Evolutionary conservation across 208 protist species (phyloP), one percentile per base, ranked within the genome.

Genomic region (Acanthamoeba triangularis): DNA sequence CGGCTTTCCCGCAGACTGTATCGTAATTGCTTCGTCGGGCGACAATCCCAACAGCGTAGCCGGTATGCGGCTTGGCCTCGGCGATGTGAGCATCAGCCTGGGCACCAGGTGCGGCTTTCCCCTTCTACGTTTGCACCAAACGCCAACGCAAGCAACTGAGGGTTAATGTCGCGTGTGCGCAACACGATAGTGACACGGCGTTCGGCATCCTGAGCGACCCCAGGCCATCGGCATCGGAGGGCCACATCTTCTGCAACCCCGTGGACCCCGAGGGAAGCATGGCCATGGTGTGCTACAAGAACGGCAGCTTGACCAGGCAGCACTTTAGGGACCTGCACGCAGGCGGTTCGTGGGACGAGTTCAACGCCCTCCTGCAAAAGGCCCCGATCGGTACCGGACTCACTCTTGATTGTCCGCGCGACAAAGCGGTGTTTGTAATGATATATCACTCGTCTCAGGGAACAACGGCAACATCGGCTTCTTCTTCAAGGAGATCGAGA

Each of bases 261-360:
- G 25, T 96, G 37, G 94, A 95, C 35, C 28, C 85, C 1, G 35
- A 93, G 0, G 56, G 54, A 0, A 96, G 63, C 69, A 96, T 97
- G 82, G 96, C 87, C 2, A 90, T 97, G 85, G 69, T 97, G 2
- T 97, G 96, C 87, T 97, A 96, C 76, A 96, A 96, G 59, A 97
- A 97, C 94, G 96, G 96, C 44, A 96, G 90, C 33, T 69, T 97
- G 2, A 90, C 88, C 1, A 78, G 96, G 23, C 56, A 92, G 76
- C 11, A 74, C 37, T 23, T 96, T 11, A 63, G 96, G 23, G 72
- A 94, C 44, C 78, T 87, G 13, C 78, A 87, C 20, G 78, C 78
- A 0, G 52, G 52, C 25, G 78, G 78, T 8, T 87, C 78, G 4
- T 87, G 78, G 78, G 78, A 87, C 18, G 78, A 87, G 78, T 87